phyloP scores from a whole-genome alignment of 2,329 filamentous ascomycete genomes.

The Aspergillus latus region DNA sequence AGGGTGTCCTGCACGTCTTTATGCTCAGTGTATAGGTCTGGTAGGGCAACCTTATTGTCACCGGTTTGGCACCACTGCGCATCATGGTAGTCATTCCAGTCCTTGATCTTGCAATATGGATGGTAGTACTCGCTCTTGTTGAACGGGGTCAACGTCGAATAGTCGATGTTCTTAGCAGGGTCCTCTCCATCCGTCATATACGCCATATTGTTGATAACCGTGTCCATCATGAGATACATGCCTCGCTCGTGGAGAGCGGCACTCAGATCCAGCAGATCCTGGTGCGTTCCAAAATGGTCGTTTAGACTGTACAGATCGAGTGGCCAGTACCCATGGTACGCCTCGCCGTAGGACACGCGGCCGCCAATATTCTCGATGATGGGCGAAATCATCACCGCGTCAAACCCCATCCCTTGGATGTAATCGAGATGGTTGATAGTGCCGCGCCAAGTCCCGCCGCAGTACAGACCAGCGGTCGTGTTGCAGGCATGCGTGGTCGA shows the following conservation, averaged over 20 bases:
- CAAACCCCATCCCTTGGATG: slow-evolving; percentile 52
- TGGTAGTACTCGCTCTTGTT: slow-evolving; percentile 28
- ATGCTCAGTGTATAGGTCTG: slow-evolving; percentile 50
- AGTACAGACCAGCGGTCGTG: slow-evolving; percentile 41
- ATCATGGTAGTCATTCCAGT: slow-evolving; percentile 36
- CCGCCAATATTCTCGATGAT: slow-evolving; percentile 43
- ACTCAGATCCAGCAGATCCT: slow-evolving; percentile 49
- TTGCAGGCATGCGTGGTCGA: slow-evolving; percentile 36
- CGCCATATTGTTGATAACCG: slow-evolving; percentile 53
- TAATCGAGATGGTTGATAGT: slow-evolving; percentile 52
- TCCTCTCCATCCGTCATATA: slow-evolving; percentile 31
- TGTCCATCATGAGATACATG: slow-evolving; percentile 56
- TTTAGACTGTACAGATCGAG: slow-evolving; percentile 51
- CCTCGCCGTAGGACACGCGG: slow-evolving; percentile 42
- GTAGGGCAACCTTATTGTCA: slow-evolving; percentile 47
- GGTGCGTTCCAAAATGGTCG: slow-evolving; percentile 49
- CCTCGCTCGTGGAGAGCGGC: slow-evolving; percentile 46
- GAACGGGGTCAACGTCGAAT: slow-evolving; percentile 28
- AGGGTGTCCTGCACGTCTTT: slow-evolving; percentile 41
- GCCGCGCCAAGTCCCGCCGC: slow-evolving; percentile 54
- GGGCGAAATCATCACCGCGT: slow-evolving; percentile 48
- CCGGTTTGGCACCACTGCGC: slow-evolving; percentile 54
- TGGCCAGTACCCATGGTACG: slow-evolving; percentile 55
- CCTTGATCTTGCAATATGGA: slow-evolving; percentile 29
- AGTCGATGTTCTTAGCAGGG: slow-evolving; percentile 27